Evolutionary conservation across 768 basidiomycete species (phyloP), one percentile per base, ranked within the genome.

Genomic region (Agrocybe praecox): DNA sequence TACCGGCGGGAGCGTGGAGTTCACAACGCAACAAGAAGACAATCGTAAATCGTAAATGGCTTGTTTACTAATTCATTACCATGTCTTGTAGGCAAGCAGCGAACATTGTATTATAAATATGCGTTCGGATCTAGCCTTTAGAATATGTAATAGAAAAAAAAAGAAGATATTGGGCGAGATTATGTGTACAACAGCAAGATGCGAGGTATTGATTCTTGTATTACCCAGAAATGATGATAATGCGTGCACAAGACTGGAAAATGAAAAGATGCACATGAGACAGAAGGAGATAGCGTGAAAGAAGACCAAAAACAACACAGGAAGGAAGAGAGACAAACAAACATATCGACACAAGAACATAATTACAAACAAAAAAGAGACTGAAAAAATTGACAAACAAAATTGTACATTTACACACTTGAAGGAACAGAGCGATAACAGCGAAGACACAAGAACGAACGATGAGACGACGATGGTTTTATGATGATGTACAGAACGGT

Each of bases 351-450:
- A 56, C 42, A 44, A 26, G 49, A 46, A 52, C 40, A 49, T 34
- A 33, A 44, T 10, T 29, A 32, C 19, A 23, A 43, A 23, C 32
- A 7, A 32, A 45, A 18, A 46, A 34, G 42, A 52, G 29, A 55
- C 49, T 40, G 36, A 45, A 26, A 49, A 50, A 34, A 26, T 40
- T 34, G 23, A 50, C 5, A 43, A 24, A 40, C 22, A n/a, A 55
- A 52, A 56, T 53, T 45, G 29, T 14, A 24, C 42, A 29, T 44
- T 44, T 34, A 53, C 44, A 47, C 47, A 55, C 54, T 53, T 43
- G 52, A 53, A 49, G 23, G 18, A 36, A 57, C 29, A 46, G 51
- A 51, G 29, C 53, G 18, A 47, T 18, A 56, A 14, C 36, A 24
- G 49, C 26, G 26, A 29, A 29, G 26, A 29, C 9, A 29, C 26